Evolutionary conservation across 1,284 basidiomycete genomes (phyloP).

Genomic region (Cryptococcus depauperatus): DNA sequence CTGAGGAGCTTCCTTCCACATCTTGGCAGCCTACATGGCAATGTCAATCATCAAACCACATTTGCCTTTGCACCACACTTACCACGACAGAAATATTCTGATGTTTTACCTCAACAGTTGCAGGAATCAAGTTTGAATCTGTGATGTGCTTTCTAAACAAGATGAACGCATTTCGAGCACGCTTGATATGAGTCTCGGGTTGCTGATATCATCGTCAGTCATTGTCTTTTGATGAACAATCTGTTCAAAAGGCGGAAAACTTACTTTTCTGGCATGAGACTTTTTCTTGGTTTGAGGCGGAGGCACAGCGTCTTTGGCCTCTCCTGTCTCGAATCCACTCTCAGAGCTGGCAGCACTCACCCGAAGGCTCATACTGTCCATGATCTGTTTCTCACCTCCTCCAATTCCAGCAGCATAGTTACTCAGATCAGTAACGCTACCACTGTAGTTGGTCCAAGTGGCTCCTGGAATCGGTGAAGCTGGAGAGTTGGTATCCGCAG

Average conservation of each 20-base stretch:
- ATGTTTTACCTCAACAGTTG: conserved; percentile 40
- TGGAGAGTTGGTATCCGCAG: conserved; percentile 5
- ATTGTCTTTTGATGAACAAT: not conserved
- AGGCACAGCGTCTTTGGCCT: conserved; percentile 8
- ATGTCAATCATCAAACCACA: not conserved
- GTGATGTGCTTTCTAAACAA: conserved; percentile 43
- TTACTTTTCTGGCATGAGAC: conserved; percentile 33
- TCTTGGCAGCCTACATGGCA: conserved; percentile 36
- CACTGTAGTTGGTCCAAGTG: conserved; percentile 1
- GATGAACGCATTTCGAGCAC: conserved; percentile 39
- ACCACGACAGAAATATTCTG: conserved; percentile 43
- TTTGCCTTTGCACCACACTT: conserved; percentile 7
- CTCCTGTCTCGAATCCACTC: conserved; percentile 4
- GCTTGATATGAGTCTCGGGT: conserved; percentile 34
- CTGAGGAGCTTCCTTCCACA: conserved; percentile 41
- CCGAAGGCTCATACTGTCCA: not conserved
- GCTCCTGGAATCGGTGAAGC: conserved; percentile 4
- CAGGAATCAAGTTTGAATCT: conserved; percentile 40
- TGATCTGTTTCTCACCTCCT: not conserved
- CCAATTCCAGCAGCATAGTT: not conserved
- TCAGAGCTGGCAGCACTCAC: conserved; percentile 9
- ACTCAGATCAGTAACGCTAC: conserved; percentile 4
- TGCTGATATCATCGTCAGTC: conserved; percentile 16
- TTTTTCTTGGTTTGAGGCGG: conserved; percentile 29
- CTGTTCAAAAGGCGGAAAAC: conserved; percentile 2